Percentiles rank a stretch among this genome's conserved stretches.
phyloP scores from a whole-genome alignment of 1,284 basidiomycete genomes.

The Heliocybe sulcata region DNA sequence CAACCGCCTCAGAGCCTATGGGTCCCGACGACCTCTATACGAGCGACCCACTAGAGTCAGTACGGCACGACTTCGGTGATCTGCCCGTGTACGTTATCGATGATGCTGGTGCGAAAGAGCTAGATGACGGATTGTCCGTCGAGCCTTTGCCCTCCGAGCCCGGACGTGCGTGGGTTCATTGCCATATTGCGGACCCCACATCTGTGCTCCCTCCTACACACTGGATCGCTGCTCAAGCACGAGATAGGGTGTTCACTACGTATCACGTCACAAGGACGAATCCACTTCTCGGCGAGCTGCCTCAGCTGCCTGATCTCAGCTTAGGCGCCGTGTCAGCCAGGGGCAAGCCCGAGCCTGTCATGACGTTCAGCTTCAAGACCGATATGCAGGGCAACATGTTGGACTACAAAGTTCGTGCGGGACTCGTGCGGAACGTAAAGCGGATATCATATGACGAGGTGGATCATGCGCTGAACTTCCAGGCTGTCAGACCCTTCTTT shows the following conservation, averaged over 20 bases:
- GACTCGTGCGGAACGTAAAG: conserved; percentile 65
- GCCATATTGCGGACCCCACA: conserved; percentile 94
- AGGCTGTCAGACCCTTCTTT: conserved; percentile 15
- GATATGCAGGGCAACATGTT: conserved; percentile 57
- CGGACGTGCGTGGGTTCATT: conserved; percentile 74
- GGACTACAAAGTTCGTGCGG: conserved; percentile 68
- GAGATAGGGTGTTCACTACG: conserved; percentile 36
- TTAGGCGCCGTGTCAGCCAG: conserved; percentile 40
- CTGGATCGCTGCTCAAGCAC: conserved; percentile 48
- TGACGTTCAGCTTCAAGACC: conserved; percentile 83
- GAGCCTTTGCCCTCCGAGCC: conserved; percentile 52
- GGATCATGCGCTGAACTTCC: conserved; percentile 43
- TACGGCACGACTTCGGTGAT: conserved; percentile 83
- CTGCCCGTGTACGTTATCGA: conserved; percentile 89
- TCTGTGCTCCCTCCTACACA: conserved; percentile 70
- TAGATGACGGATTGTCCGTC: conserved; percentile 93
- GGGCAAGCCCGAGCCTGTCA: conserved; percentile 42
- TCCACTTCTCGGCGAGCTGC: conserved; percentile 54
- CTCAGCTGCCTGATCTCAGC: conserved; percentile 40
- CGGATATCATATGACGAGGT: conserved; percentile 68
- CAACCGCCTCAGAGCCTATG: conserved; percentile 20
- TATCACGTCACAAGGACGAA: conserved; percentile 64
- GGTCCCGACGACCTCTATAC: conserved; percentile 54
- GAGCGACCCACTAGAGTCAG: conserved; percentile 49
- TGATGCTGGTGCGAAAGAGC: conserved; percentile 73